Base-by-base conservation (phyloP, 2,329 filamentous ascomycete genomes). In the Amphichorda felina region DNA sequence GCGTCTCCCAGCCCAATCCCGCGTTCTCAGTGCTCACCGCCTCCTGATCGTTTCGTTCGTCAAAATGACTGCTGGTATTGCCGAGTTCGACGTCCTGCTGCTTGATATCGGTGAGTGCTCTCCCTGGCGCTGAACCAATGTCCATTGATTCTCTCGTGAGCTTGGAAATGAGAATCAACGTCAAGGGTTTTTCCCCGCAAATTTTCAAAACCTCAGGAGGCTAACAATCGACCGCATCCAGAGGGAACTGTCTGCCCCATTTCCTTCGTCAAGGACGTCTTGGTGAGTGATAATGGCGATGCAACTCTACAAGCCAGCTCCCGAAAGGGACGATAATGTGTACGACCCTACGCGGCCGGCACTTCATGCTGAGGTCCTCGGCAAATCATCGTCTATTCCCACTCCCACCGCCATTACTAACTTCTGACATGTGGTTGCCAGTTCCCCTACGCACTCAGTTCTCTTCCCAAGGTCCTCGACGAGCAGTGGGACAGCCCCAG, bases 241-340 rank as follows among this genome's bases (percentile, higher is more conserved):
- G 82, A 88, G 69, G 82, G 83, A 43, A 88, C 83, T 34, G 77
- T 88, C 43, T 87, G 82, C 56, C 80, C 81, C 47, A 86, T 88
- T 54, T 84, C 79, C 47, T 88, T 88, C 59, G 83, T 88, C 59
- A 84, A 84, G 61, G 79, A 87, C 55, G 75, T 83, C 44, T 64
- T 88, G 63, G 83, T 88, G 75, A 72, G 81, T 62, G 18, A 25
- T 5, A 21, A 10, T 24, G 21, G 6, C 10, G 21, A 6, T 24
- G 21, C 21, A 24, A 24, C 21, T 24, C 10, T n/a, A 22, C 34
- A 18, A 30, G 19, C 32, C 15, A 13, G 5, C 31, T 35, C 26
- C 18, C n/a, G 14, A 24, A 6, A 6, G 10, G 4, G n/a, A n/a
- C n/a, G n/a, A n/a, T n/a, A n/a, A n/a, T 13, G 7, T n/a, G n/a